A percentile compares a stretch with the other conserved stretches of the same genome.
These are phyloP conservation scores for Nakaseomyces delphensis DNA, from an alignment of 1,139 yeast species.

Conservation along the genomic window DNA sequence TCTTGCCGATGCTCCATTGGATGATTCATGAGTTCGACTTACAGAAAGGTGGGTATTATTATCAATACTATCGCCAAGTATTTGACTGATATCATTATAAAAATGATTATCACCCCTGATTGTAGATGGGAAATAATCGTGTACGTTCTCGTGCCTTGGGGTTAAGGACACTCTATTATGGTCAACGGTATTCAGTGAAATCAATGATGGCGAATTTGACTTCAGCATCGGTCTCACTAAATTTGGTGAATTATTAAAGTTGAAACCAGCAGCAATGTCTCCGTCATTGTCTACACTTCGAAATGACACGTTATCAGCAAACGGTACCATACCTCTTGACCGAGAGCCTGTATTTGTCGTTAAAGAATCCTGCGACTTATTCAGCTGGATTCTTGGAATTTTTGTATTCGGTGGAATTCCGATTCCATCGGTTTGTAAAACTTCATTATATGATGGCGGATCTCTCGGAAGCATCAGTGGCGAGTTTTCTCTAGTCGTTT, in stretches of 20 bases:
- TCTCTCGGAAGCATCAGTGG: conserved; percentile 29
- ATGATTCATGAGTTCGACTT: conserved; percentile 4
- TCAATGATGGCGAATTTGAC: conserved; percentile 19
- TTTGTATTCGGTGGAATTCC: conserved; percentile 9
- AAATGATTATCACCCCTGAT: conserved; percentile 24
- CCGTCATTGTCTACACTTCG: conserved; percentile 20
- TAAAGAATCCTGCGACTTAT: conserved; percentile 23
- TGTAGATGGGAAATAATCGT: conserved; percentile 34
- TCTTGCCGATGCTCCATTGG: conserved; percentile 16
- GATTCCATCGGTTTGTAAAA: conserved; percentile 18
- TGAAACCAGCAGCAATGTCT: conserved; percentile 32
- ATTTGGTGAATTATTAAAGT: conserved; percentile 30
- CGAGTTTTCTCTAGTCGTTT: conserved; percentile 2
- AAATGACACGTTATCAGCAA: neutral
- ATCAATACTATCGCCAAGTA: conserved; percentile 15
- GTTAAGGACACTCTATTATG: conserved; percentile 5
- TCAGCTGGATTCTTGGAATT: conserved; percentile 19
- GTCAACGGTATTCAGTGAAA: conserved; percentile 10
- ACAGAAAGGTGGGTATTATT: conserved; percentile 5
- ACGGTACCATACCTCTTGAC: conserved; percentile 9
- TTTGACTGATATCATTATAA: conserved; percentile 22
- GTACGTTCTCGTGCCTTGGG: conserved; percentile 9
- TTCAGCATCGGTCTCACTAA: conserved; percentile 32
- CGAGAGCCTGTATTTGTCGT: neutral
- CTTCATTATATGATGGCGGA: conserved; percentile 35